Percentiles rank a stretch among this genome's conserved stretches.
Conservation (phyloP, 768 basidiomycete genomes). For the Termitomyces sp. region DNA sequence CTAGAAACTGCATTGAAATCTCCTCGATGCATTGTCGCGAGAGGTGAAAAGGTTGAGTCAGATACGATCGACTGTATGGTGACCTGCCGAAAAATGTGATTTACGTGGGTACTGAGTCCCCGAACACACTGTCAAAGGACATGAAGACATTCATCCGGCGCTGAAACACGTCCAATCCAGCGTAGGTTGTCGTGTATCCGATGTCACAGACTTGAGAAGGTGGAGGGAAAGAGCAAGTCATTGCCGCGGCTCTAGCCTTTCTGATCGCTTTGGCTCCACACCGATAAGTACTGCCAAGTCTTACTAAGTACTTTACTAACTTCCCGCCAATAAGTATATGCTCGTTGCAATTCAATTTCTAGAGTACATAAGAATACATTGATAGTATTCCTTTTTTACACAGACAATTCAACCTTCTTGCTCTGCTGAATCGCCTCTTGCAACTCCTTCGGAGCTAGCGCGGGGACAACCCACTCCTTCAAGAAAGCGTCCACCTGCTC, state of each 20-base stretch:
- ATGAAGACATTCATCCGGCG: neutral
- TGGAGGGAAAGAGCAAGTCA: neutral
- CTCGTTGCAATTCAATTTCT: neutral
- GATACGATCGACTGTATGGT: neutral
- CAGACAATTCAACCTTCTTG: conserved; percentile 63
- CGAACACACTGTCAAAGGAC: neutral
- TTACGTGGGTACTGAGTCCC: neutral
- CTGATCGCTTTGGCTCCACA: neutral
- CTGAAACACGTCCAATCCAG: neutral
- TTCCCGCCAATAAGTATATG: too few relatives aligned
- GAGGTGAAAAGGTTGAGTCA: too few relatives aligned
- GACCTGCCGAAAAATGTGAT: neutral
- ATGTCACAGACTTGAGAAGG: neutral
- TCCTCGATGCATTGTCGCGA: neutral
- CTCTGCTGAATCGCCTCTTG: conserved; percentile 48
- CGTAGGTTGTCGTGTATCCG: neutral
- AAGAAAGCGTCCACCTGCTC: conserved; percentile 92
- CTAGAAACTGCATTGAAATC: neutral
- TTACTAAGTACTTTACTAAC: neutral
- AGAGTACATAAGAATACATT: neutral
- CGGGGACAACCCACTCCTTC: conserved; percentile 84
- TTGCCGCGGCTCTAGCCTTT: neutral
- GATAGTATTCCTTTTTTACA: conserved; percentile 26
- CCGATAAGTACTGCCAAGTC: too few relatives aligned
- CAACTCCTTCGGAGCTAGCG: conserved; percentile 56